Percentiles rank a stretch among this genome's conserved stretches.
phyloP scores from a whole-genome alignment of 768 basidiomycete species.

The Boletus reticulatus region DNA sequence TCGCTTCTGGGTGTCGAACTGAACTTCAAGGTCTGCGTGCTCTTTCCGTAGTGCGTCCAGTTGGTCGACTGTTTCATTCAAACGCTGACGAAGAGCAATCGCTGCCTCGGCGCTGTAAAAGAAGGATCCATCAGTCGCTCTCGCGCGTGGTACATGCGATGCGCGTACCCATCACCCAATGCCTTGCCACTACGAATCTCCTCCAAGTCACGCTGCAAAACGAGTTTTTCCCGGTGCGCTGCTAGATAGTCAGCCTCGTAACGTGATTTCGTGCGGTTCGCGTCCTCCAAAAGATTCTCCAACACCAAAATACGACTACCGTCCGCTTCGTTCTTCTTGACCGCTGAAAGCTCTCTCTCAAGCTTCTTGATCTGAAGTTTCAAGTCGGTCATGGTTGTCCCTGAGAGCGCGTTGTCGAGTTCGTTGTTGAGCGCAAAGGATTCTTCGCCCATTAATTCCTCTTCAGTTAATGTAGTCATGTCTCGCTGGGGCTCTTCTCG shows the following conservation, averaged over 20 bases:
- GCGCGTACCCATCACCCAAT: constrained; percentile 71
- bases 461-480: constrained; percentile 40
- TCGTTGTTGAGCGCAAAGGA: constrained; percentile 75
- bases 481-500: constrained; percentile 15
- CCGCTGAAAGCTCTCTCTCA: constrained; percentile 74
- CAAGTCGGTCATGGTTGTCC: constrained; percentile 88
- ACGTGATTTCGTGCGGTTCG: constrained; percentile 83
- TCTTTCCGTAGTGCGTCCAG: constrained; percentile 68
- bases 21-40: constrained; percentile 70
- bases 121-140: background rate
- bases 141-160: background rate
- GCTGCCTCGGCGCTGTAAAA: constrained; percentile 72
- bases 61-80: constrained; percentile 86
- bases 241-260: constrained; percentile 88
- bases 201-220: constrained; percentile 78
- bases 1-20: constrained; percentile 55
- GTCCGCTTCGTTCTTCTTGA: constrained; percentile 73
- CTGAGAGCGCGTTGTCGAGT: constrained; percentile 80
- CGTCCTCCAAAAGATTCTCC: constrained; percentile 89
- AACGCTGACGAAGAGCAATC: constrained; percentile 80
- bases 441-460: constrained; percentile 46
- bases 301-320: constrained; percentile 77
- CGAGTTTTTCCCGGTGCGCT: constrained; percentile 78
- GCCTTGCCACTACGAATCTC: constrained; percentile 88
- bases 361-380: constrained; percentile 85